These are phyloP conservation scores for Haematococcus lacustris DNA, from an alignment of 139 green algal species.

Conservation along the genomic window DNA sequence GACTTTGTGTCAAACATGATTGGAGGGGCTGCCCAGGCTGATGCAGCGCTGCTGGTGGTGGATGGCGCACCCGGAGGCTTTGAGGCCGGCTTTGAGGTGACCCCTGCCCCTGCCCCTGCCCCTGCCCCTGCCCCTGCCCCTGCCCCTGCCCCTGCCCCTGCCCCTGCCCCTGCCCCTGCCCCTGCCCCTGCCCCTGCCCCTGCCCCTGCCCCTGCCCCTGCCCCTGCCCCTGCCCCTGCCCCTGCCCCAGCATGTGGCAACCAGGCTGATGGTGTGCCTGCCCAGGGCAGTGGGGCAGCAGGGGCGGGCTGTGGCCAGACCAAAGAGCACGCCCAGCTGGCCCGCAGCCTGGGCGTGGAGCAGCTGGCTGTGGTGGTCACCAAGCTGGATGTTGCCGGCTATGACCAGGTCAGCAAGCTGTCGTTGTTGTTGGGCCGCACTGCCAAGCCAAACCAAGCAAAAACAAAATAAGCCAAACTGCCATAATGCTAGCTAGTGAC, in stretches of 20 bases:
- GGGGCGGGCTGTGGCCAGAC: constrained; percentile 73
- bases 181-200: too few species aligned
- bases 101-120: not conserved
- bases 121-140: not conserved
- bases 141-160: not conserved
- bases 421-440: too few species aligned
- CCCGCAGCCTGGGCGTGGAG: constrained; percentile 79
- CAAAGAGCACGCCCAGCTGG: constrained; percentile 89
- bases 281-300: constrained; percentile 1
- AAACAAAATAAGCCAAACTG: too few species aligned
- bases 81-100: constrained; percentile 82
- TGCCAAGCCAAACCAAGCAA: too few species aligned
- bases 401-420: constrained; percentile 8
- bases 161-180: too few species aligned
- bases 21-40: constrained; percentile 64
- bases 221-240: too few species aligned
- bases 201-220: too few species aligned
- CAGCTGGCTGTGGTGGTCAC: constrained; percentile 84
- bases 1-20: constrained; percentile 99
- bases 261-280: not conserved
- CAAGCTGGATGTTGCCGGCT: constrained; percentile 81
- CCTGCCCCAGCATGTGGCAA: too few species aligned
- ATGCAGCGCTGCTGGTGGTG: constrained; percentile 90
- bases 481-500: too few species aligned
- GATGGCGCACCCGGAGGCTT: constrained; percentile 88